These are phyloP conservation scores for Cubamyces sp. DNA, from an alignment of 768 basidiomycete species.

Conservation along the genomic window DNA sequence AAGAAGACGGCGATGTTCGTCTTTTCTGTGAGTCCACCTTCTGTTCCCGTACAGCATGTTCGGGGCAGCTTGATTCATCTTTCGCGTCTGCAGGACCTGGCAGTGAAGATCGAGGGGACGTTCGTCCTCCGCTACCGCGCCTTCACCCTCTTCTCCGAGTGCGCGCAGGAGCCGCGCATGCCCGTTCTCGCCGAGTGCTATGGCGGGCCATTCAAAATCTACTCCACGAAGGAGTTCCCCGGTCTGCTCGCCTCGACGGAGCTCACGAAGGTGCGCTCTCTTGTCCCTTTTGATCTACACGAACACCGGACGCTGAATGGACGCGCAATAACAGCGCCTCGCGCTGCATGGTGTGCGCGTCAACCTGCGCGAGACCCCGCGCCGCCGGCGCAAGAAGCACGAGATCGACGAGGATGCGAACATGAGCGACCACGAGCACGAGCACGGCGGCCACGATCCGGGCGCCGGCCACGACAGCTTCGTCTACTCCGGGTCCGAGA, in stretches of 20 bases:
- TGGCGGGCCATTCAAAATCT: conserved; percentile 65
- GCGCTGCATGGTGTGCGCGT: conserved; percentile 61
- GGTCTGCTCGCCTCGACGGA: conserved; percentile 68
- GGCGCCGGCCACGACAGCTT: neutral
- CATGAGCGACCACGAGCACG: conserved; percentile 8
- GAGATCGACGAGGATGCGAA: neutral
- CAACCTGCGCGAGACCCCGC: conserved; percentile 61
- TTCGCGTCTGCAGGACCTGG: conserved; percentile 57
- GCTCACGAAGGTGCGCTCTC: conserved; percentile 58
- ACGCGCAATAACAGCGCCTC: conserved; percentile 43
- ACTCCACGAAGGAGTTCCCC: conserved; percentile 74
- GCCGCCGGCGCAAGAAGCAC: conserved; percentile 44
- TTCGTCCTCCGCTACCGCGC: conserved; percentile 71
- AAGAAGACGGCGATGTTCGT: conserved; percentile 62
- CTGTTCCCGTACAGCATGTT: no score
- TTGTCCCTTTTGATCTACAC: neutral
- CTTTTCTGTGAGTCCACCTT: conserved; percentile 54
- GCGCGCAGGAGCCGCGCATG: conserved; percentile 38
- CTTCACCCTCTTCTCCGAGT: conserved; percentile 60
- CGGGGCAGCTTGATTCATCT: neutral
- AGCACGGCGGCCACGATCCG: neutral
- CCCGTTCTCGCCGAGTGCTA: conserved; percentile 67
- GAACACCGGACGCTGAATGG: neutral
- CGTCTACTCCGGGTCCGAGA: neutral
- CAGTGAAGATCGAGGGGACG: conserved; percentile 67